A percentile compares a stretch with the other conserved stretches of the same genome.
These are phyloP conservation scores for Venturia carpophila DNA, from an alignment of 2,329 filamentous ascomycete genomes.

Conservation along the genomic window DNA sequence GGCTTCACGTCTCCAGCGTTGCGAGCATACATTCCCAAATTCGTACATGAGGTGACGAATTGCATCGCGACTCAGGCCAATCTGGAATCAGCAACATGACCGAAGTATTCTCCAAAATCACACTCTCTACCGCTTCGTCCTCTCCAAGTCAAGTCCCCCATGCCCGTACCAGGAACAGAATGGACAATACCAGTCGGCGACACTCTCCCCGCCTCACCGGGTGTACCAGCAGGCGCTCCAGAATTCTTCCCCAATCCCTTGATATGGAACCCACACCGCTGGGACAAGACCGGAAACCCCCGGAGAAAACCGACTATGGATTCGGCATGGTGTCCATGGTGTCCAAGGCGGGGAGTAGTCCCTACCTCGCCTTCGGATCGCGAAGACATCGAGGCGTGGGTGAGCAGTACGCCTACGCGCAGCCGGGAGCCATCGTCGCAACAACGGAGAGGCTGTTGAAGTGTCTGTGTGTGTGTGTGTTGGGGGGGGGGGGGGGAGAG, in stretches of 20 bases:
- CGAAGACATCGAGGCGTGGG: conserved; percentile 85
- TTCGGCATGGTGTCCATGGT: conserved; percentile 77
- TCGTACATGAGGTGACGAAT: conserved; percentile 59
- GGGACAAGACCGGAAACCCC: conserved; percentile 50
- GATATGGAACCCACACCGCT: conserved; percentile 77
- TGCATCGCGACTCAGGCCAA: conserved; percentile 59
- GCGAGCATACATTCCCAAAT: conserved; percentile 63
- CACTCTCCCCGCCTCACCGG: conserved; percentile 69
- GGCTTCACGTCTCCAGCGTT: conserved; percentile 63
- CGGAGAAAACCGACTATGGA: conserved; percentile 66
- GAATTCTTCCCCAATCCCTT: conserved; percentile 70
- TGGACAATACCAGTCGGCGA: conserved; percentile 70
- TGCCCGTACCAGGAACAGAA: conserved; percentile 68
- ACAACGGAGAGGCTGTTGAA: conserved; percentile 66
- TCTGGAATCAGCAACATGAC: conserved; percentile 60
- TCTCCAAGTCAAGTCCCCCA: conserved; percentile 73
- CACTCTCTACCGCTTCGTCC: conserved; percentile 77
- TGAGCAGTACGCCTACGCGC: conserved; percentile 85
- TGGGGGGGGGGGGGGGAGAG: too few species aligned
- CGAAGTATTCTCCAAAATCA: conserved; percentile 67
- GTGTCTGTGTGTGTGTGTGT: too few species aligned
- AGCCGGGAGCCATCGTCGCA: conserved; percentile 72
- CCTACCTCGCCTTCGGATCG: conserved; percentile 84
- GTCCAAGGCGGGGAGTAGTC: conserved; percentile 73
- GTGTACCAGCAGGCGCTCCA: conserved; percentile 60